Percentiles rank a stretch among this genome's conserved stretches.
Conservation (phyloP, 345 rosid species). For the Moringa oleifera region DNA sequence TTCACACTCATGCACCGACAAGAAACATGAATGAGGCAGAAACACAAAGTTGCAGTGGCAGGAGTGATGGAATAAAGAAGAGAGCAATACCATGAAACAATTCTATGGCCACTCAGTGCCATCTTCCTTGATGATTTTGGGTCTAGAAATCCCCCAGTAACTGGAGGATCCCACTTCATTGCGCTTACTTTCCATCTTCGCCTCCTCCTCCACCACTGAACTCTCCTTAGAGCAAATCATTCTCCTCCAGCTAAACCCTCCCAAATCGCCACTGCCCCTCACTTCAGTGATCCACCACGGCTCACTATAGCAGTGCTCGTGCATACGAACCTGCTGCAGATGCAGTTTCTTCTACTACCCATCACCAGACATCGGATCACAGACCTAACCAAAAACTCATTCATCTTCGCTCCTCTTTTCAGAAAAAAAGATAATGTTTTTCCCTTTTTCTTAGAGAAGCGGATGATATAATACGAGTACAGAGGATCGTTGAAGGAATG, state of each 20-base stretch:
- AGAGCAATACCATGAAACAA: slow-evolving; percentile 64
- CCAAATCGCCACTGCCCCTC: slow-evolving; percentile 3
- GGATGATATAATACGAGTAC: too few relatives aligned
- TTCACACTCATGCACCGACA: not conserved
- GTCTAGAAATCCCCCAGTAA: slow-evolving; percentile 73
- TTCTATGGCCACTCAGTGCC: slow-evolving; percentile 85
- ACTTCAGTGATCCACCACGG: not conserved
- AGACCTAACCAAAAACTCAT: slow-evolving; percentile 19
- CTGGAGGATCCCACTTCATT: slow-evolving; percentile 30
- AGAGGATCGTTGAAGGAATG: too few relatives aligned
- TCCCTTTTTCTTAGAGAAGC: too few relatives aligned
- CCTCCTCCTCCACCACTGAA: slow-evolving; percentile 14
- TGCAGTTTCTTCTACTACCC: slow-evolving; percentile 5
- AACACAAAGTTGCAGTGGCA: too few relatives aligned
- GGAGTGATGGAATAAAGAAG: too few relatives aligned
- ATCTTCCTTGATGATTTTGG: slow-evolving; percentile 49
- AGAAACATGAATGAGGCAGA: not conserved
- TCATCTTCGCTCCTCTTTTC: slow-evolving; percentile 27
- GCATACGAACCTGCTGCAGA: slow-evolving; percentile 10
- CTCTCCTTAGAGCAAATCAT: slow-evolving; percentile 18
- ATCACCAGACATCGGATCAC: slow-evolving; percentile 25
- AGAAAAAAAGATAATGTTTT: too few relatives aligned
- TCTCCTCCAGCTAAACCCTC: slow-evolving; percentile 18
- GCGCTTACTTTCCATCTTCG: slow-evolving; percentile 23
- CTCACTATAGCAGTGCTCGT: slow-evolving; percentile 9